Evolutionary conservation across 2,329 filamentous ascomycete species (phyloP).

Genomic region (Cladophialophora carrionii): DNA sequence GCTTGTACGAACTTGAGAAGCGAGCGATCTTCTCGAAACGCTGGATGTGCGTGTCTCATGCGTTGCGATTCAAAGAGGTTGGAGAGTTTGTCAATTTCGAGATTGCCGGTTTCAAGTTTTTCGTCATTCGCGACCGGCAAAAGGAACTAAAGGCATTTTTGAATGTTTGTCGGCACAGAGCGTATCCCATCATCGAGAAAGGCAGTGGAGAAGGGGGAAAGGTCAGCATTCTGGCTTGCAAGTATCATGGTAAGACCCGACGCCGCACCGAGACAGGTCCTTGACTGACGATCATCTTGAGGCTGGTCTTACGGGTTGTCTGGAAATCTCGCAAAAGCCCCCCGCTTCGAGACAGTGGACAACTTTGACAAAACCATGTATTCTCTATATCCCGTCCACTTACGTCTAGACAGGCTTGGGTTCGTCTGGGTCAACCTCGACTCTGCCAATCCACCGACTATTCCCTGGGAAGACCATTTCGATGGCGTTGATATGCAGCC

Average conservation of each 20-base stretch:
- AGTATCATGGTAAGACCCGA: slow-evolving; percentile 57
- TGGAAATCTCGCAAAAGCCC: slow-evolving; percentile 64
- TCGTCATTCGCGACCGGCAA: slow-evolving; percentile 57
- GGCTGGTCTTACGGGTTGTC: slow-evolving; percentile 62
- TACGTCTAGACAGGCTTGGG: slow-evolving; percentile 30
- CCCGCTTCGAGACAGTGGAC: slow-evolving; percentile 59
- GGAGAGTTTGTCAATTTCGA: slow-evolving; percentile 47
- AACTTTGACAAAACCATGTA: slow-evolving; percentile 63
- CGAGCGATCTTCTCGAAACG: slow-evolving; percentile 57
- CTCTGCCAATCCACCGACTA: slow-evolving; percentile 40
- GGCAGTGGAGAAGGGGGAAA: slow-evolving; percentile 29
- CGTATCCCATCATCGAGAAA: slow-evolving; percentile 56
- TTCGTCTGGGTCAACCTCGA: slow-evolving; percentile 37
- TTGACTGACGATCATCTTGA: slow-evolving; percentile 39
- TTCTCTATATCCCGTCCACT: slow-evolving; percentile 50
- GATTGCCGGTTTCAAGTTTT: slow-evolving; percentile 58
- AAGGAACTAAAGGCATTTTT: slow-evolving; percentile 63
- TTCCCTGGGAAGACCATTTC: slow-evolving; percentile 59
- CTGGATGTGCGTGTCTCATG: slow-evolving; percentile 49
- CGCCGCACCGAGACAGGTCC: neutral
- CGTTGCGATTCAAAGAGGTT: slow-evolving; percentile 53
- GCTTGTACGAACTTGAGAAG: slow-evolving; percentile 56
- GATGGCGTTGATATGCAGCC: slow-evolving; percentile 52
- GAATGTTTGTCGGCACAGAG: slow-evolving; percentile 65
- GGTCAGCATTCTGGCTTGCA: slow-evolving; percentile 58